Percentiles rank a stretch among this genome's conserved stretches.
Conservation (phyloP, 2,329 filamentous ascomycete species). For the Fusarium transvaalense region DNA sequence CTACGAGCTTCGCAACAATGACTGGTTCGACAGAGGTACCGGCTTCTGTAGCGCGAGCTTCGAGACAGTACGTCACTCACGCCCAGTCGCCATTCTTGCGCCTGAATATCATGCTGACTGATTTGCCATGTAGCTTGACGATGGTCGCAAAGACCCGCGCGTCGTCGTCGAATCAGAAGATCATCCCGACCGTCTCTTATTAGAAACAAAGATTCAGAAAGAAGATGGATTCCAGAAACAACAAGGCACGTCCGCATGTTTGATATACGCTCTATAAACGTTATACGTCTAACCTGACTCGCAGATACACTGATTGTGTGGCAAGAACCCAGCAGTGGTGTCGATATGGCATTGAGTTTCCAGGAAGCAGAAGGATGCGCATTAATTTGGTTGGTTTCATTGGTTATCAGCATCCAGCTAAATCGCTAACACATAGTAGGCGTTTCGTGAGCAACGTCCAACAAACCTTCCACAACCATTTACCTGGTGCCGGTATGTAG, state of each 20-base stretch:
- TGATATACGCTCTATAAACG: slow-evolving; percentile 26
- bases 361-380: slow-evolving; percentile 96
- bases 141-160: slow-evolving; percentile 81
- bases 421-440: slow-evolving; percentile 64
- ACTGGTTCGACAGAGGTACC: slow-evolving; percentile 98
- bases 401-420: background rate
- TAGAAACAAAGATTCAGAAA: slow-evolving; percentile 91
- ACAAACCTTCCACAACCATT: slow-evolving; percentile 73
- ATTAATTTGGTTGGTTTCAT: slow-evolving; percentile 79
- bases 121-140: slow-evolving; percentile 60
- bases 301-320: slow-evolving; percentile 97
- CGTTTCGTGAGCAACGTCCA: slow-evolving; percentile 92
- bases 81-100: slow-evolving; percentile 23
- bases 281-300: slow-evolving; percentile 48
- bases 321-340: slow-evolving; percentile 85
- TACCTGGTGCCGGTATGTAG: slow-evolving; percentile 71
- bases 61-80: slow-evolving; percentile 71
- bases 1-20: slow-evolving; percentile 97
- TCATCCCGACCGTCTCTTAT: slow-evolving; percentile 81
- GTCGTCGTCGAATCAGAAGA: slow-evolving; percentile 96
- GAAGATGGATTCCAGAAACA: slow-evolving; percentile 99
- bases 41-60: slow-evolving; percentile 90
- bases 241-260: slow-evolving; percentile 74
- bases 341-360: slow-evolving; percentile 98
- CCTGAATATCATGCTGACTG: slow-evolving; percentile 42